These are phyloP conservation scores for Chalciporus piperatoides DNA, from an alignment of 1,284 basidiomycete species.

Conservation along the genomic window DNA sequence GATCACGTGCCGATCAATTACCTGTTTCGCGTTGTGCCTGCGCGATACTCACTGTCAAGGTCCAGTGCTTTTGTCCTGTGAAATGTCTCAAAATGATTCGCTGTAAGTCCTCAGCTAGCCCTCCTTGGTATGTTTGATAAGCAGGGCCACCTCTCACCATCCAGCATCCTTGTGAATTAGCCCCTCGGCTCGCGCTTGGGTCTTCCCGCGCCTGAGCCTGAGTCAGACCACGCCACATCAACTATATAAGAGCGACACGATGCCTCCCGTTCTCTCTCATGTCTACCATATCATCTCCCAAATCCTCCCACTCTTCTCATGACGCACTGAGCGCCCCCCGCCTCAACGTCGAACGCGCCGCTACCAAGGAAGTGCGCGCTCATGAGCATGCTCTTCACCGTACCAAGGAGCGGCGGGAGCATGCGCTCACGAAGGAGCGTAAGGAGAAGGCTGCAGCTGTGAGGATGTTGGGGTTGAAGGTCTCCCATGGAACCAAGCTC, in stretches of 20 bases:
- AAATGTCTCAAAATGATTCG: constrained; percentile 17
- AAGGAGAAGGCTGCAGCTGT: constrained; percentile 27
- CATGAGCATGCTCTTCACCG: constrained; percentile 33
- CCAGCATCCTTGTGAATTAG: constrained; percentile 1
- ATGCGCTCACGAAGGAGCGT: constrained; percentile 30
- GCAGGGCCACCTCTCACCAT: neutral
- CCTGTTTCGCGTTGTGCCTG: constrained; percentile 7
- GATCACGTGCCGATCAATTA: constrained; percentile 25
- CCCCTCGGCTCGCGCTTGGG: constrained; percentile 20
- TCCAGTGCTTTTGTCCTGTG: constrained; percentile 24
- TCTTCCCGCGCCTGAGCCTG: constrained; percentile 30
- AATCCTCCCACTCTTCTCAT: constrained; percentile 20
- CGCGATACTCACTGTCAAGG: constrained; percentile 15
- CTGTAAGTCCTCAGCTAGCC: constrained; percentile 5
- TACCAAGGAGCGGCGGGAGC: constrained; percentile 32
- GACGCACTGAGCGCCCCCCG: constrained; percentile 14
- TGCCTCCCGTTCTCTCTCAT: constrained; percentile 19
- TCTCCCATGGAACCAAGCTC: constrained; percentile 19
- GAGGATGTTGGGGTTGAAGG: constrained; percentile 23
- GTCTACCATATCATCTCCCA: constrained; percentile 28
- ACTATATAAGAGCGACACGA: constrained; percentile 30
- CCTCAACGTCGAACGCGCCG: constrained; percentile 15
- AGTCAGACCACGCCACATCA: constrained; percentile 23
- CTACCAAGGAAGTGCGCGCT: constrained; percentile 29
- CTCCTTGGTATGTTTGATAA: constrained; percentile 5